A percentile compares a stretch with the other conserved stretches of the same genome.
These are phyloP conservation scores for Pseudognaphalium luteoalbum DNA, from an alignment of 129 eudicot species.

Conservation along the genomic window DNA sequence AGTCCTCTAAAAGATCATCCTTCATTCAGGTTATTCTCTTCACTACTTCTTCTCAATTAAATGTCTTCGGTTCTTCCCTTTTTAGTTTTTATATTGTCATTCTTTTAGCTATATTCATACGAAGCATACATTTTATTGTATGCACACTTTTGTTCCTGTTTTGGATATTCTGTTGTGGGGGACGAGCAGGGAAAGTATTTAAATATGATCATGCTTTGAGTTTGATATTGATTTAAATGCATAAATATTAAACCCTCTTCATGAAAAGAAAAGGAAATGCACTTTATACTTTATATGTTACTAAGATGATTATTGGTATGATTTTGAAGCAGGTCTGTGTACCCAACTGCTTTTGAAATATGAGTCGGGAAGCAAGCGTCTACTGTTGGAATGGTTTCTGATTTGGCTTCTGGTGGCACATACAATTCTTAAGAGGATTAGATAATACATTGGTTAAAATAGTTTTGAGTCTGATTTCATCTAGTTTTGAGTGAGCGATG, in stretches of 20 bases:
- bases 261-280: neutral
- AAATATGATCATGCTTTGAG: neutral
- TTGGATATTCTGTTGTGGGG: neutral
- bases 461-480: constrained; percentile 18
- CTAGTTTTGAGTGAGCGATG: constrained; percentile 13
- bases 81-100: neutral
- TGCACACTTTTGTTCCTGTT: neutral
- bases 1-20: constrained; percentile 26
- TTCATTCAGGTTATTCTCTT: constrained; percentile 26
- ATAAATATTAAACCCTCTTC: neutral
- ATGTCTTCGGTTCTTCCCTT: neutral
- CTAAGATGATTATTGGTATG: neutral
- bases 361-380: constrained; percentile 1
- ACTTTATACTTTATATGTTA: neutral
- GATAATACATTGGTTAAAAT: neutral
- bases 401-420: constrained; percentile 16
- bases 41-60: neutral
- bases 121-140: neutral
- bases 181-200: neutral
- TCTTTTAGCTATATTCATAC: neutral
- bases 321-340: constrained; percentile 18
- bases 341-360: constrained; percentile 16
- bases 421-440: neutral
- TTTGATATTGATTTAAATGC: neutral
- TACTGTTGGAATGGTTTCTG: constrained; percentile 15